Evolutionary conservation across 495 filamentous ascomycete genomes (phyloP), one percentile per base, ranked within the genome.

Genomic region (Trichocladium antarcticum): DNA sequence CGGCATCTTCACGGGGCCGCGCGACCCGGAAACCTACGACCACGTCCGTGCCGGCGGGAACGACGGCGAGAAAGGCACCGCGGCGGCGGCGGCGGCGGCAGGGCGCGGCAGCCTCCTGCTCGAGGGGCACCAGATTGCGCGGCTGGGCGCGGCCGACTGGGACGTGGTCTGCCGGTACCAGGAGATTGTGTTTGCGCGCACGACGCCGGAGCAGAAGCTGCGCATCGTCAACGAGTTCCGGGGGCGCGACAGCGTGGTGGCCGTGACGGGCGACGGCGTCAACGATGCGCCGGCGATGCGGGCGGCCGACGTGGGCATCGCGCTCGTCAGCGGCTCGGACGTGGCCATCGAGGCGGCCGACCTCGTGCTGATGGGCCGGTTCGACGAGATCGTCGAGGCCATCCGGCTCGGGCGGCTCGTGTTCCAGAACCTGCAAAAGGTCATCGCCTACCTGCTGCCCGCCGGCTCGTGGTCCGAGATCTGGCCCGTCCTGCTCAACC

Each of bases 251-350:
- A 58, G 66, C 21, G 82, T 85, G 53, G 82, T 78, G n/a, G 85
- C 82, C 27, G 87, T 93, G 75, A 89, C 87, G n/a, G 87, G 87
- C 60, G 87, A 92, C 49, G 87, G 87, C 49, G 86, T 92, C 46
- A 94, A 94, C 59, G 87, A 92, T 63, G 81, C 84, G 4, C 85
- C 87, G 1, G 85, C 84, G 1, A 68, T 94, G 19, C 87, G 86
- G 61, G 75, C 79, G 24, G 84, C 87, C 15, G 86, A 94, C 63
- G 78, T 92, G 31, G 87, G 87, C 55, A 89, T 94, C 59, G 85
- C 86, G 6, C 88, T 92, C 28, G 71, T 80, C 43, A 71, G 75
- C 14, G 86, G 87, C 1, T 83, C 79, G 24, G 87, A 94, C 62
- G 86, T 90, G 17, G 83, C 87, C n/a, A 89, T 87, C 59, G 85